Conservation (phyloP, 2,329 filamentous ascomycete species). For the Colletotrichum abscissum region DNA sequence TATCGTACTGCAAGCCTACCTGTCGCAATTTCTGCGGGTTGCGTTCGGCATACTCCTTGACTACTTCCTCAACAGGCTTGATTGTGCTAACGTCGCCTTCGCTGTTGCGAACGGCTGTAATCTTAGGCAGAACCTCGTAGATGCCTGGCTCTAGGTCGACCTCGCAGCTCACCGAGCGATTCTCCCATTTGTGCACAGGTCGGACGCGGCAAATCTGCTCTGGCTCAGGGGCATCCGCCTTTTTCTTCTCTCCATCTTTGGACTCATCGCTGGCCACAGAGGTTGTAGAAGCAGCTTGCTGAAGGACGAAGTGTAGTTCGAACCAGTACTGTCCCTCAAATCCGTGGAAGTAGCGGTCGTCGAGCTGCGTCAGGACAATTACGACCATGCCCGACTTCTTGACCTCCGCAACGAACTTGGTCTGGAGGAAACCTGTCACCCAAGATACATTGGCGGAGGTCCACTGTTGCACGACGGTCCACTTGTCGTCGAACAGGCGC, state of each 20-base stretch:
- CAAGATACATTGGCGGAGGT: constrained; percentile 55
- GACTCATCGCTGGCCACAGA: not conserved
- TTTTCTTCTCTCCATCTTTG: not conserved
- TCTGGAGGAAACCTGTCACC: constrained; percentile 57
- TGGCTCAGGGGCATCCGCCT: constrained; percentile 26
- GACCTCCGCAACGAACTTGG: constrained; percentile 55
- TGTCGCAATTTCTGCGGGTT: constrained; percentile 73
- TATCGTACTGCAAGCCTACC: constrained; percentile 69
- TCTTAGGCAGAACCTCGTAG: constrained; percentile 77
- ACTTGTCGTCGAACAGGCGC: constrained; percentile 63
- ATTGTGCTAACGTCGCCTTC: constrained; percentile 37
- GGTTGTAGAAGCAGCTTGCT: constrained; percentile 41
- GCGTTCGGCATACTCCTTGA: constrained; percentile 56
- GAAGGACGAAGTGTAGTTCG: constrained; percentile 55
- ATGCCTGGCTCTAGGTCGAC: constrained; percentile 75
- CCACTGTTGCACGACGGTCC: constrained; percentile 59
- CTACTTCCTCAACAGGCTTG: constrained; percentile 68
- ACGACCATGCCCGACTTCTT: constrained; percentile 54
- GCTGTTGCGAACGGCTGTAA: constrained; percentile 64
- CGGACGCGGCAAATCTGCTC: constrained; percentile 49
- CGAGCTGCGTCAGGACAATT: constrained; percentile 57
- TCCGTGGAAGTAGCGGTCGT: constrained; percentile 57
- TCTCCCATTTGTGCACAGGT: constrained; percentile 54
- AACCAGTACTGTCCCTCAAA: constrained; percentile 58
- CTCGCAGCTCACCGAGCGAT: constrained; percentile 77